A percentile compares a stretch with the other conserved stretches of the same genome.
Evolutionary conservation across 140 eudicot genomes (phyloP).

Genomic region (Erigeron philadelphicus): DNA sequence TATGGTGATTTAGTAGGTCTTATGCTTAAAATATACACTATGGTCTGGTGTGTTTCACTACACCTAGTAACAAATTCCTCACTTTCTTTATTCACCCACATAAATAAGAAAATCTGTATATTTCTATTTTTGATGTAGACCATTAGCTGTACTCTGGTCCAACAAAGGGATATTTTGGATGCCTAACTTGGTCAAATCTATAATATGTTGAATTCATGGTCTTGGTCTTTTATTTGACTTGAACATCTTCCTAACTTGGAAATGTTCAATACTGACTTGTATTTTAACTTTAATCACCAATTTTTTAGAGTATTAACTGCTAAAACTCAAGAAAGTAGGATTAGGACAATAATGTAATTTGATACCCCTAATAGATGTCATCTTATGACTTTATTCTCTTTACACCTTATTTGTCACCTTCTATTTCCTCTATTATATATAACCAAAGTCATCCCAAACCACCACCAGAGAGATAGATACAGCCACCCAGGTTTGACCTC

Average conservation of each 20-base stretch:
- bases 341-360: constrained; percentile 31
- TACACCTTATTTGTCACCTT: constrained; percentile 33
- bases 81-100: background rate
- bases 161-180: background rate
- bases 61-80: background rate
- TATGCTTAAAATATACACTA: too few relatives aligned
- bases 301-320: background rate
- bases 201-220: background rate
- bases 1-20: too few relatives aligned
- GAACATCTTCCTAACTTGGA: background rate
- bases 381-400: constrained; percentile 25
- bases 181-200: background rate
- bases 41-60: background rate
- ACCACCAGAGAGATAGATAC: background rate
- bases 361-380: constrained; percentile 29
- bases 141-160: constrained; percentile 6
- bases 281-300: background rate
- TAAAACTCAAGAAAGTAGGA: background rate
- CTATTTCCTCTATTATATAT: constrained; percentile 22
- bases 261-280: constrained; percentile 7
- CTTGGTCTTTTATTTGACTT: constrained; percentile 16
- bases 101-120: background rate
- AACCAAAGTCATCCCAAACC: constrained; percentile 19
- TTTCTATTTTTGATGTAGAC: background rate
- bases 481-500: background rate